Percentiles rank a stretch among this genome's conserved stretches.
Conservation (phyloP, 1,284 basidiomycete genomes). For the Flammula alnicola region DNA sequence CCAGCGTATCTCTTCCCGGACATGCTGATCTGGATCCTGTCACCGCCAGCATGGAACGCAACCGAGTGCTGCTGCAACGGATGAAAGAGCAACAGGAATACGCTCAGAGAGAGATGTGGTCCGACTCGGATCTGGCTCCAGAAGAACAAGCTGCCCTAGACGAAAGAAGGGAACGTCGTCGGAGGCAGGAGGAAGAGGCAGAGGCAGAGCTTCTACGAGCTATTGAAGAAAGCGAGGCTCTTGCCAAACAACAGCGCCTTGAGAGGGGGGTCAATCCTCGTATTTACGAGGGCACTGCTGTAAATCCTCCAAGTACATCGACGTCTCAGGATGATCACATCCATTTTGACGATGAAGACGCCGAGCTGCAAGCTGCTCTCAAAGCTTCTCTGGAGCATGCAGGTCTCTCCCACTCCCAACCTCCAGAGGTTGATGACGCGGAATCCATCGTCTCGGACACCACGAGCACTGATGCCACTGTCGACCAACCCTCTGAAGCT, state of each 20-base stretch:
- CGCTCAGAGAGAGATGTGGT: conserved; percentile 65
- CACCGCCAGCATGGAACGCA: conserved; percentile 68
- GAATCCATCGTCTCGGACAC: conserved; percentile 35
- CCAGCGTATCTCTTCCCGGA: conserved; percentile 25
- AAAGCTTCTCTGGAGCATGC: conserved; percentile 76
- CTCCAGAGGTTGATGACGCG: conserved; percentile 20
- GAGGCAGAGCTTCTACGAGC: conserved; percentile 65
- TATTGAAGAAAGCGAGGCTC: conserved; percentile 67
- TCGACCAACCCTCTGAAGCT: conserved; percentile 33
- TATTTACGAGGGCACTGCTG: conserved; percentile 8
- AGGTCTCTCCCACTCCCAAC: conserved; percentile 45
- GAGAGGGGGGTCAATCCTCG: conserved; percentile 59
- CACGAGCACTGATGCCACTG: conserved; percentile 23
- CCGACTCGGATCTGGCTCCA: conserved; percentile 37
- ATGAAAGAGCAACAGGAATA: conserved; percentile 73
- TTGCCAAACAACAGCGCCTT: conserved; percentile 51
- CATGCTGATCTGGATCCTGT: conserved; percentile 59
- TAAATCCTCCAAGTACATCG: no score
- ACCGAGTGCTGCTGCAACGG: conserved; percentile 61
- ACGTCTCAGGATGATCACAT: background rate
- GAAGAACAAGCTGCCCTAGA: conserved; percentile 34
- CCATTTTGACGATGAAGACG: conserved; percentile 85
- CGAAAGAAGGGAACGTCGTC: conserved; percentile 33
- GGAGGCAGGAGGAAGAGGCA: conserved; percentile 52
- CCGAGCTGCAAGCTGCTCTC: conserved; percentile 83